Evolutionary conservation across 805 yeast genomes (phyloP).

Genomic region (Wickerhamomyces pijperi): DNA sequence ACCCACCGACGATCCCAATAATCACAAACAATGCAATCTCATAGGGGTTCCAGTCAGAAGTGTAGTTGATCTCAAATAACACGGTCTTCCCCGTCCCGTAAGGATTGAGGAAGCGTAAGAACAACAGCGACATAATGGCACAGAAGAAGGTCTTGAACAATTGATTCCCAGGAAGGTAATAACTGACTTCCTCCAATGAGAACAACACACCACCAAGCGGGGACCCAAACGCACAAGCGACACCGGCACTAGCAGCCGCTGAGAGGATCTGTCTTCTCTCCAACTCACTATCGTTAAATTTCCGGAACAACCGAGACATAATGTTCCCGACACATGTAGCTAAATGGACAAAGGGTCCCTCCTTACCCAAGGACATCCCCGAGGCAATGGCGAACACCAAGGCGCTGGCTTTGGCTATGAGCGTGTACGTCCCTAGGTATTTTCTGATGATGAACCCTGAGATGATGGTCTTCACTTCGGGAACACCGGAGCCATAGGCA

Average conservation of each 20-base stretch:
- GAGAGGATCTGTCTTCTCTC: constrained; percentile 41
- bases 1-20: constrained; percentile 42
- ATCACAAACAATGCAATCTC: constrained; percentile 34
- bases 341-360: constrained; percentile 52
- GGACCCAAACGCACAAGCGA: constrained; percentile 49
- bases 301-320: constrained; percentile 32
- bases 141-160: constrained; percentile 44
- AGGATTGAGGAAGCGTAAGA: constrained; percentile 41
- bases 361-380: constrained; percentile 48
- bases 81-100: constrained; percentile 52
- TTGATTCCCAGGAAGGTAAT: constrained; percentile 42
- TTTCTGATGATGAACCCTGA: constrained; percentile 47
- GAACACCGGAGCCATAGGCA: constrained; percentile 51
- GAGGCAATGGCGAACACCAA: constrained; percentile 43
- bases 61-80: constrained; percentile 37
- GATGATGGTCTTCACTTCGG: constrained; percentile 48
- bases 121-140: constrained; percentile 41
- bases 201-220: constrained; percentile 51
- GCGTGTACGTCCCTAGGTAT: constrained; percentile 40
- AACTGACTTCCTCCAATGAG: constrained; percentile 44
- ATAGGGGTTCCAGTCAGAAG: constrained; percentile 38
- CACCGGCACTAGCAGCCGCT: constrained; percentile 49
- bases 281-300: constrained; percentile 35
- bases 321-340: constrained; percentile 50
- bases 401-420: constrained; percentile 35